Percentiles rank a stretch among this genome's conserved stretches.
Evolutionary conservation across 75 land plant species (phyloP).

Genomic region (Selaginella tamariscina): DNA sequence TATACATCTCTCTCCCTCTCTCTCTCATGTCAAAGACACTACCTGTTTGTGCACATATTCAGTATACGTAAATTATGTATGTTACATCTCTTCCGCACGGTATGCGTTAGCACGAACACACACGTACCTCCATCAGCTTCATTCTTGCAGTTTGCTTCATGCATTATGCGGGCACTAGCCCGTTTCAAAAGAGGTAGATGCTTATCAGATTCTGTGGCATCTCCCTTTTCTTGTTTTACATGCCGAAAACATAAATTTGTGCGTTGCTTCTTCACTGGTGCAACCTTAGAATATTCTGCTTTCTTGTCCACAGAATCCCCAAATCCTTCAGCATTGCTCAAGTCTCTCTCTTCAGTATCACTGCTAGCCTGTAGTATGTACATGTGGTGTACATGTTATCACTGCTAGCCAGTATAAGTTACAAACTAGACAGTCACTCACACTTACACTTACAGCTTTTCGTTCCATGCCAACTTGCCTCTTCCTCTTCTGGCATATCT

Average conservation of each 20-base stretch:
- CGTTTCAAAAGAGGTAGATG: slow-evolving; percentile 62
- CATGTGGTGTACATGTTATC: no score
- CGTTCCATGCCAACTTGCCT: not conserved
- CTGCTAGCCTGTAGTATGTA: no score
- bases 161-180: slow-evolving; percentile 46
- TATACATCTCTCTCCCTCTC: no score
- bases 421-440: no score
- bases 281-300: not conserved
- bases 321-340: not conserved
- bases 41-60: no score
- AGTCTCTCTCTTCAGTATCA: not conserved
- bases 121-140: slow-evolving; percentile 12
- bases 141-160: not conserved
- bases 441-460: not conserved
- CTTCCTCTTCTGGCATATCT: not conserved
- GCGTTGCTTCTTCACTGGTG: not conserved
- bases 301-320: not conserved
- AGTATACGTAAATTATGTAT: slow-evolving; percentile 2
- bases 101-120: slow-evolving; percentile 10
- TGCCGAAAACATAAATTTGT: not conserved
- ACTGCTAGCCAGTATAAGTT: no score
- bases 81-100: not conserved
- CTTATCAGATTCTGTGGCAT: not conserved
- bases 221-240: not conserved
- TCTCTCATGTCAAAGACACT: no score